These are phyloP conservation scores for Aspergillus felis DNA, from an alignment of 2,329 filamentous ascomycete species.

Conservation along the genomic window DNA sequence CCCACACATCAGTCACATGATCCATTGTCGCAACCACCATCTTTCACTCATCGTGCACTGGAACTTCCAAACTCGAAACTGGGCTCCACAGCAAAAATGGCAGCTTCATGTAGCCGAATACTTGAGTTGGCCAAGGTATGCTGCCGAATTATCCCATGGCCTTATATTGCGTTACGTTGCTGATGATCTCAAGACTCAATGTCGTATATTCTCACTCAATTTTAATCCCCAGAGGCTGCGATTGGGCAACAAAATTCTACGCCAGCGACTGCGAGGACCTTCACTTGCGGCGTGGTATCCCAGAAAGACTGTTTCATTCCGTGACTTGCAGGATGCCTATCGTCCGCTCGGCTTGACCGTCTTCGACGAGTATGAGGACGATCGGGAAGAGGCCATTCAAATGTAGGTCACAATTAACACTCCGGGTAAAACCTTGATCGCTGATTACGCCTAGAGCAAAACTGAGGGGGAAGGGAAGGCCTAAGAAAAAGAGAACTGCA, in stretches of 20 bases:
- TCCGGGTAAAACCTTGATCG: not conserved
- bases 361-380: conserved; percentile 73
- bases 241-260: conserved; percentile 86
- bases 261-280: conserved; percentile 82
- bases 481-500: conserved; percentile 77
- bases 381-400: conserved; percentile 63
- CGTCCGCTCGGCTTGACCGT: conserved; percentile 60
- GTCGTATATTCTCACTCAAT: conserved; percentile 82
- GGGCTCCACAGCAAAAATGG: conserved; percentile 33
- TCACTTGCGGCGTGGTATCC: conserved; percentile 86
- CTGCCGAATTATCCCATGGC: not conserved
- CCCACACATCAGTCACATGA: not conserved
- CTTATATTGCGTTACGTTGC: not conserved
- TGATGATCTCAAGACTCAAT: conserved; percentile 65
- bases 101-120: conserved; percentile 51
- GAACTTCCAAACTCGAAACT: too few relatives aligned
- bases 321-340: conserved; percentile 69
- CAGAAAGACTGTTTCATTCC: conserved; percentile 64
- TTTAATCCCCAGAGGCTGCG: conserved; percentile 83
- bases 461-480: conserved; percentile 76
- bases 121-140: conserved; percentile 74
- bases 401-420: conserved; percentile 47
- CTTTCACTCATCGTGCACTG: too few relatives aligned
- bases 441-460: conserved; percentile 54
- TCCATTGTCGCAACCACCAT: too few relatives aligned